Evolutionary conservation across 1,284 basidiomycete species (phyloP).

Genomic region (Puccinia triticina): DNA sequence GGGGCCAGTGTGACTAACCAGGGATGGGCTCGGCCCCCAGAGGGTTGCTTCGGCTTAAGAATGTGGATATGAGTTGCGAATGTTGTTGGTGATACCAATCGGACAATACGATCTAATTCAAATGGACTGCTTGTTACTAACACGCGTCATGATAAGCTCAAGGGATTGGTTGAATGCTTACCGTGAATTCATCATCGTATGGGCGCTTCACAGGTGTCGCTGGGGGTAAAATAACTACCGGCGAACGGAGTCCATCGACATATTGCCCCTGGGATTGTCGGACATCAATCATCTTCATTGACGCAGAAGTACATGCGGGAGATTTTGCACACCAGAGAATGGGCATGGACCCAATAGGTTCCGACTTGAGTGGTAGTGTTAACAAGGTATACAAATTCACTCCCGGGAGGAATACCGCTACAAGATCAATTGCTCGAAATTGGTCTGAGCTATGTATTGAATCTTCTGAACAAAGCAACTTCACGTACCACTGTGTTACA

Average conservation of each 20-base stretch:
- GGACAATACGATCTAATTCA: constrained; percentile 30
- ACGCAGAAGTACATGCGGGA: constrained; percentile 35
- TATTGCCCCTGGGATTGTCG: constrained; percentile 55
- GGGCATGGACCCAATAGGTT: constrained; percentile 80
- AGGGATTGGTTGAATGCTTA: constrained; percentile 71
- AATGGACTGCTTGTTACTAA: constrained; percentile 2
- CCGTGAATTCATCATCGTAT: constrained; percentile 90
- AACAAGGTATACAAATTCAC: constrained; percentile 76
- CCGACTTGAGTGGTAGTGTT: constrained; percentile 78
- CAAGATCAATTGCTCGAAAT: not conserved
- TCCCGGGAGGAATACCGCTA: constrained; percentile 77
- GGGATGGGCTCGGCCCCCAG: constrained; percentile 85
- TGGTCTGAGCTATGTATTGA: too few relatives aligned
- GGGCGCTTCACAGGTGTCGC: constrained; percentile 63
- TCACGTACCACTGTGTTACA: constrained; percentile 70
- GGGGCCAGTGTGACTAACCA: constrained; percentile 62
- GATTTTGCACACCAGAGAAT: constrained; percentile 22
- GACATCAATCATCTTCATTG: constrained; percentile 15
- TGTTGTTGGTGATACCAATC: constrained; percentile 70
- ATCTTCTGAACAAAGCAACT: not conserved
- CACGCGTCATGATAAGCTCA: constrained; percentile 50
- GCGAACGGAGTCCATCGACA: constrained; percentile 73
- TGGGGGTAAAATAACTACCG: constrained; percentile 73
- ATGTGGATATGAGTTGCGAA: constrained; percentile 64
- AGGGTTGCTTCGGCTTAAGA: constrained; percentile 66